A percentile compares a stretch with the other conserved stretches of the same genome.
These are phyloP conservation scores for Fomitopsis serialis DNA, from an alignment of 768 basidiomycete genomes.

Conservation along the genomic window DNA sequence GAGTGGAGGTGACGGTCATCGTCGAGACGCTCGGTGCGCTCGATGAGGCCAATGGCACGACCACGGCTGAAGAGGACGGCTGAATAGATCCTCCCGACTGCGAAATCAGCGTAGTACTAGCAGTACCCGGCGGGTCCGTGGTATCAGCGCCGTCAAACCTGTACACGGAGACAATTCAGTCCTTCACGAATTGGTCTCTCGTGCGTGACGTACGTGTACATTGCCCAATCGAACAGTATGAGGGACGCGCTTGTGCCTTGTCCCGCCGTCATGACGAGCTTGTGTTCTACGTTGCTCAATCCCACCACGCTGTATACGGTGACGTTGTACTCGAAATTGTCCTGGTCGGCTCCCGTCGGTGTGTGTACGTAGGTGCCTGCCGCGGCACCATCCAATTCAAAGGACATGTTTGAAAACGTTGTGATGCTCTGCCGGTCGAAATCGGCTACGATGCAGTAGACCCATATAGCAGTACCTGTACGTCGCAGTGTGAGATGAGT, in stretches of 20 bases:
- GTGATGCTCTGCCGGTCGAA: background rate
- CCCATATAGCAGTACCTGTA: slow-evolving; percentile 11
- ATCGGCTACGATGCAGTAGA: slow-evolving; percentile 9
- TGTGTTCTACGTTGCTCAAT: slow-evolving; percentile 1
- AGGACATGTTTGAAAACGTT: slow-evolving; percentile 7
- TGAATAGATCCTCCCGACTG: too few species aligned
- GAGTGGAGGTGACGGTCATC: too few species aligned
- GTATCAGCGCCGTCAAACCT: too few species aligned
- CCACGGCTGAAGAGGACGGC: too few species aligned
- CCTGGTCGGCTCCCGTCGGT: background rate
- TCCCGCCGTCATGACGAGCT: slow-evolving; percentile 1
- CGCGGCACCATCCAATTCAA: slow-evolving; percentile 1
- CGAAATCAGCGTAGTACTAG: too few species aligned
- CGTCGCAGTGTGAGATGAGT: background rate
- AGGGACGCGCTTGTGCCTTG: background rate
- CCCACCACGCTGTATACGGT: background rate
- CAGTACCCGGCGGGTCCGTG: too few species aligned
- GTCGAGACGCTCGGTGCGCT: too few species aligned
- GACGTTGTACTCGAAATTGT: slow-evolving; percentile 3
- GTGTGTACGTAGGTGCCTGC: background rate
- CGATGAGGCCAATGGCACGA: too few species aligned
- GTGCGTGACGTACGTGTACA: background rate
- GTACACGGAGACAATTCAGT: too few species aligned
- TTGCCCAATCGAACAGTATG: background rate
- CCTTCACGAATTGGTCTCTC: background rate